Evolutionary conservation across 371 early-diverging fungal genomes (phyloP), one percentile per base, ranked within the genome.

Genomic region (Thermomucor indicae-seudaticae): DNA sequence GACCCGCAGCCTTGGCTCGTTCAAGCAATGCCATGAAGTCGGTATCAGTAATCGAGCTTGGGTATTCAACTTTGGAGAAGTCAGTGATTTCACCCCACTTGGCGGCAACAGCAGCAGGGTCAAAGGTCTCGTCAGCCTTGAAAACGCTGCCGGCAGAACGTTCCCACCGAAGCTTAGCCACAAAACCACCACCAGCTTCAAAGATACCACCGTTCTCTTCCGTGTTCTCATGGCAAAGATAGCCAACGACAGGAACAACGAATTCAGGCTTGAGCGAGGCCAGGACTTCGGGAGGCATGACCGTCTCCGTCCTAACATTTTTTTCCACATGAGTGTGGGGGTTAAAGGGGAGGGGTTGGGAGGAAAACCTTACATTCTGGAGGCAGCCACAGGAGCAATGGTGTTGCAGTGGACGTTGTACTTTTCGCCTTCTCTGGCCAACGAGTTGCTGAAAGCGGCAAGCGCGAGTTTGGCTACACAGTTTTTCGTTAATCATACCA

Each of bases 371-470:
- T 68, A 75, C 94, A 98, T 95, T 55, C 95, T 81, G 28, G 95
- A 93, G 23, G 95, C 98, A 45, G 98, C 98, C 70, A 96, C 84
- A 47, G 98, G 98, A 12, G 97, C 98, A 72, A 98, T 94, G 48
- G 91, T 88, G 77, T 98, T 98, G 70, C 69, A 66, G 59, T 81
- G 80, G 32, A 97, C 92, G 65, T 95, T 93, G 72, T 96, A 87
- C 74, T 88, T 93, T 42, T 74, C 88, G 52, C 98, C 98, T 74
- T 98, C 98, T 38, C 82, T 79, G 22, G 98, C 97, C 53, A 98
- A 77, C 17, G 98, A 88, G 60, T 81, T 75, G 55, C 92, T 83
- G 64, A 98, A 89, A 35, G 93, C 90, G 55, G 90, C 87, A 35
- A 97, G 78, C 28, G 93, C 97, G 58, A 93, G 80, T 71, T 98